Evolutionary conservation across 495 filamentous ascomycete species (phyloP).

Genomic region (Pyronema omphalodes): DNA sequence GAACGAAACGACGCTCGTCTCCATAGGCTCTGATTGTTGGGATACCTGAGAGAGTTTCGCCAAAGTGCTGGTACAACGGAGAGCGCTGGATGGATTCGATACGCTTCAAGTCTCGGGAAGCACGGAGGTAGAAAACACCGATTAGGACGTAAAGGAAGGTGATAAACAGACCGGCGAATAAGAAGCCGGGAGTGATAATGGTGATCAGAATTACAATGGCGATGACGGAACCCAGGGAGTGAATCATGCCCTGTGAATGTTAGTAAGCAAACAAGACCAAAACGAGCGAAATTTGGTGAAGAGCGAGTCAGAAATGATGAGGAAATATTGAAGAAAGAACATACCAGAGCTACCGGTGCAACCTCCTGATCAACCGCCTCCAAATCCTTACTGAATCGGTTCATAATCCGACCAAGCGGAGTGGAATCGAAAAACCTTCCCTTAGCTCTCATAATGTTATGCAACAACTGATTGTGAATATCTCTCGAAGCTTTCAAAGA

Average conservation of each 20-base stretch:
- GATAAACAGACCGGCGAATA: slow-evolving; percentile 77
- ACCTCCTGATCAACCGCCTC: slow-evolving; percentile 94
- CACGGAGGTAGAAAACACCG: slow-evolving; percentile 72
- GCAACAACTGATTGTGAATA: slow-evolving; percentile 64
- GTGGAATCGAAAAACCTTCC: slow-evolving; percentile 98
- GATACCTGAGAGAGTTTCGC: slow-evolving; percentile 85
- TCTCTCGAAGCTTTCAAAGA: slow-evolving; percentile 74
- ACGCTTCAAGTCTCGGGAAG: slow-evolving; percentile 84
- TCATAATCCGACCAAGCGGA: slow-evolving; percentile 92
- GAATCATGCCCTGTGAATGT: slow-evolving; percentile 36
- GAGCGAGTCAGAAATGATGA: not conserved
- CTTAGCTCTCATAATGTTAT: slow-evolving; percentile 64
- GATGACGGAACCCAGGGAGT: slow-evolving; percentile 54
- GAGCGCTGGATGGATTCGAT: slow-evolving; percentile 87
- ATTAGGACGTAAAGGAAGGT: slow-evolving; percentile 62
- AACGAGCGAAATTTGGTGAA: too few species aligned
- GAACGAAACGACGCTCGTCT: slow-evolving; percentile 79
- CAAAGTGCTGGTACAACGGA: slow-evolving; percentile 94
- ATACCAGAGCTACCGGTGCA: slow-evolving; percentile 59
- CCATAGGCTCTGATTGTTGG: slow-evolving; percentile 97
- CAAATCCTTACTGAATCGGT: slow-evolving; percentile 93
- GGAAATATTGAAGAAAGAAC: not conserved
- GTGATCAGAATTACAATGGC: slow-evolving; percentile 87
- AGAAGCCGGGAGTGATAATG: slow-evolving; percentile 77
- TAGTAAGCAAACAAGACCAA: not conserved